Evolutionary conservation across 371 early-diverging fungal species (phyloP).

Genomic region (Saksenaea oblongispora): DNA sequence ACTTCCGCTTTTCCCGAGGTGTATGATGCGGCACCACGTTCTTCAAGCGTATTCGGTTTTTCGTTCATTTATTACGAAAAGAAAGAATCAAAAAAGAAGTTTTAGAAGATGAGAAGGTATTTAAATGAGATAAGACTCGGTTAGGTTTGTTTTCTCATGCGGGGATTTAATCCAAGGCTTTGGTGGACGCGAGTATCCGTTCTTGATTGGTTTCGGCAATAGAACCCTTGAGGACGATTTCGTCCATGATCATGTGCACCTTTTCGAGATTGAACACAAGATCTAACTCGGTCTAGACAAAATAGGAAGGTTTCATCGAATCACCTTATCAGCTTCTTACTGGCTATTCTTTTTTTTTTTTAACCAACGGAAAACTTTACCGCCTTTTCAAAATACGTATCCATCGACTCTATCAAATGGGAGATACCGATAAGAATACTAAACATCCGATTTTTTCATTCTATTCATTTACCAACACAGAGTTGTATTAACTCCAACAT

Average conservation of each 20-base stretch:
- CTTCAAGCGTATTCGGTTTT: background rate
- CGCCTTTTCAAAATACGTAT: slow-evolving; percentile 49
- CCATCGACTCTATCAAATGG: slow-evolving; percentile 33
- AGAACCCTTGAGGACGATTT: slow-evolving; percentile 44
- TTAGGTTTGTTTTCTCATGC: slow-evolving; percentile 1
- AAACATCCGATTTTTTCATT: slow-evolving; percentile 4
- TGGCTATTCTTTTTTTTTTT: background rate
- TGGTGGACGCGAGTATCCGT: slow-evolving; percentile 12
- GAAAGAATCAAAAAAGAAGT: background rate
- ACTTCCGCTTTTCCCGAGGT: background rate
- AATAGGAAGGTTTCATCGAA: slow-evolving; percentile 8
- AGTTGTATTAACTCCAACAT: slow-evolving; percentile 49
- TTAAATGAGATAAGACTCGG: background rate
- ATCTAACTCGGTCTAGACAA: slow-evolving; percentile 48
- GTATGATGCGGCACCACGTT: background rate
- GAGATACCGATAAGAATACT: background rate
- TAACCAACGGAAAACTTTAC: slow-evolving; percentile 20
- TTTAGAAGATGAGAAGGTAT: background rate
- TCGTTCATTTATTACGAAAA: background rate
- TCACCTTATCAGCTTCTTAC: background rate
- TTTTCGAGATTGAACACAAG: slow-evolving; percentile 52
- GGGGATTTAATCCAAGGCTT: background rate
- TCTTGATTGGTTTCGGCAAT: slow-evolving; percentile 34
- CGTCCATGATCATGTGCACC: slow-evolving; percentile 52
- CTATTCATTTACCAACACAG: slow-evolving; percentile 40